These are phyloP conservation scores for Xylaria nigripes DNA, from an alignment of 495 filamentous ascomycete genomes.

Conservation along the genomic window DNA sequence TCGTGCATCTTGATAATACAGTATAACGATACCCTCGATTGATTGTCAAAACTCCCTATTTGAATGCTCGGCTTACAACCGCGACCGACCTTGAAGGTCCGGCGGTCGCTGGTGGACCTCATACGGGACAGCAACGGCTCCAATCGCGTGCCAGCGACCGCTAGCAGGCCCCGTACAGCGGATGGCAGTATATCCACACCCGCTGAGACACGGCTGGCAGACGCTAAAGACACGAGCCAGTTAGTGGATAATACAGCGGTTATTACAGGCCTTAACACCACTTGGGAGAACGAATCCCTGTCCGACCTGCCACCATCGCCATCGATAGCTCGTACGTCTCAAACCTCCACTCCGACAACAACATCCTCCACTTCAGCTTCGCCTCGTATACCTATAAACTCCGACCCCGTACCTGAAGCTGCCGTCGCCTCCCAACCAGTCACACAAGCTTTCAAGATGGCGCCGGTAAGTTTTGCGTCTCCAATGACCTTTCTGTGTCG, in stretches of 20 bases:
- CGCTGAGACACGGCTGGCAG: constrained; percentile 14
- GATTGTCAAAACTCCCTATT: no score
- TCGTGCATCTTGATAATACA: neutral
- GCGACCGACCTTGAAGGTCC: constrained; percentile 56
- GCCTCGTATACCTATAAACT: constrained; percentile 24
- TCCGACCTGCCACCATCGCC: neutral
- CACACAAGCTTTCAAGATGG: constrained; percentile 48
- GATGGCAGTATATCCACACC: neutral
- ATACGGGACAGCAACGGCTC: constrained; percentile 39
- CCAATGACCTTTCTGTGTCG: constrained; percentile 4
- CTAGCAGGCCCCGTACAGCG: constrained; percentile 2
- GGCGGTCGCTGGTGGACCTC: constrained; percentile 66
- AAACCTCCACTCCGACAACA: constrained; percentile 22
- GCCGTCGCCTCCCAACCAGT: constrained; percentile 16
- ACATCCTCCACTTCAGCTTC: constrained; percentile 23
- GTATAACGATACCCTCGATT: no score
- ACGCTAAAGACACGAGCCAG: constrained; percentile 28
- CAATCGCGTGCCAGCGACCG: constrained; percentile 25
- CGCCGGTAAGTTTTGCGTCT: constrained; percentile 43
- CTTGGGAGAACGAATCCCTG: neutral
- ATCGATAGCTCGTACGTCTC: constrained; percentile 31
- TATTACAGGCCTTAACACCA: neutral
- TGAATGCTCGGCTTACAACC: constrained; percentile 52
- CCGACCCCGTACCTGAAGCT: constrained; percentile 26
- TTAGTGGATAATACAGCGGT: neutral